Percentiles rank a stretch among this genome's conserved stretches.
Conservation (phyloP, 2,329 filamentous ascomycete genomes). For the Berkeleyomyces rouxiae region DNA sequence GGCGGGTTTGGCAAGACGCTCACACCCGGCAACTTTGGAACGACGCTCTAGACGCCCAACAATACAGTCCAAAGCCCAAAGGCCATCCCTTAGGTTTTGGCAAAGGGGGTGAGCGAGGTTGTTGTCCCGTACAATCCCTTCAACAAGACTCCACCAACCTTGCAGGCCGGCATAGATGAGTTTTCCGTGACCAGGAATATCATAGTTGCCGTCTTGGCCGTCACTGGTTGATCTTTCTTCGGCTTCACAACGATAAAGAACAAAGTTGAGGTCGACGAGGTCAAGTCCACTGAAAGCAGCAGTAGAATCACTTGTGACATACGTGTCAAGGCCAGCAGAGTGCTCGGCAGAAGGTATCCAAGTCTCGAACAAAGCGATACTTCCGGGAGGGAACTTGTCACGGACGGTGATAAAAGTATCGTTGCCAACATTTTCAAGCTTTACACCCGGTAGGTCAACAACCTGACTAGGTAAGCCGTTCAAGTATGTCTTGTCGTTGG, state of each 20-base stretch:
- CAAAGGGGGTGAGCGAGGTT: slow-evolving; percentile 86
- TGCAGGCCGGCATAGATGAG: slow-evolving; percentile 94
- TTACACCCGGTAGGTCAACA: slow-evolving; percentile 54
- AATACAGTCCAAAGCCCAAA: slow-evolving; percentile 87
- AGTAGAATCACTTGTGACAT: slow-evolving; percentile 65
- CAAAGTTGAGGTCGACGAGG: slow-evolving; percentile 74
- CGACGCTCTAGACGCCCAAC: slow-evolving; percentile 60
- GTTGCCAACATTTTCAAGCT: slow-evolving; percentile 52
- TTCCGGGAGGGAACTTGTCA: slow-evolving; percentile 77
- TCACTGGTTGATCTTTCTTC: slow-evolving; percentile 68
- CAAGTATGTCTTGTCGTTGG: slow-evolving; percentile 54
- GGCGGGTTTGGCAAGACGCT: slow-evolving; percentile 46
- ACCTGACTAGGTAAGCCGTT: slow-evolving; percentile 74
- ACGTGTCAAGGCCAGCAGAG: slow-evolving; percentile 66
- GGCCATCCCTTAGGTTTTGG: slow-evolving; percentile 76
- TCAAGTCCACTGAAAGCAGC: slow-evolving; percentile 60
- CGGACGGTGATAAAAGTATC: slow-evolving; percentile 68
- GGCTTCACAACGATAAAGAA: slow-evolving; percentile 79
- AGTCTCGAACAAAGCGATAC: slow-evolving; percentile 88
- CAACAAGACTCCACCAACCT: slow-evolving; percentile 91
- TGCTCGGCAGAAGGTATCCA: slow-evolving; percentile 85
- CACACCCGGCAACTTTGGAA: slow-evolving; percentile 44
- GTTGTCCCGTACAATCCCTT: slow-evolving; percentile 72
- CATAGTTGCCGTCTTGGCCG: slow-evolving; percentile 67
- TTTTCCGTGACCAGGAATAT: slow-evolving; percentile 66